Evolutionary conservation across 768 basidiomycete genomes (phyloP).

Genomic region (Leccinellum albellum): DNA sequence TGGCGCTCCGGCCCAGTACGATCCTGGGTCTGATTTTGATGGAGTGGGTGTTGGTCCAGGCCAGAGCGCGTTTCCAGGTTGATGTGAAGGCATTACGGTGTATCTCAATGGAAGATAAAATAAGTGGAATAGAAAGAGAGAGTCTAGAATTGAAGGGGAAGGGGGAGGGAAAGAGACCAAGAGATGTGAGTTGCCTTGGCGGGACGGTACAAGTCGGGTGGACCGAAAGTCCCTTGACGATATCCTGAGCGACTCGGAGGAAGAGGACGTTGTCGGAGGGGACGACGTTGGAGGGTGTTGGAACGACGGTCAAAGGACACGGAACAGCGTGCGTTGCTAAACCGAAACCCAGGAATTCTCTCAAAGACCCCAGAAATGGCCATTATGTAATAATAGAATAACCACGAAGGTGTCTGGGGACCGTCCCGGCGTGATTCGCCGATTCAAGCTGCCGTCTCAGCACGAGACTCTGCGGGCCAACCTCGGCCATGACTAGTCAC

Average conservation of each 20-base stretch:
- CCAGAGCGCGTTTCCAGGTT: constrained; percentile 38
- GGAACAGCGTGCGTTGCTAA: constrained; percentile 29
- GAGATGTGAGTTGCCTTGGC: constrained; percentile 24
- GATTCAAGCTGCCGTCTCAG: not conserved
- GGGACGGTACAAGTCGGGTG: constrained; percentile 24
- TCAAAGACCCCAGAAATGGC: constrained; percentile 29
- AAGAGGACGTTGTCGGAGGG: constrained; percentile 19
- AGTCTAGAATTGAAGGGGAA: constrained; percentile 23
- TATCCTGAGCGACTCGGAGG: constrained; percentile 18
- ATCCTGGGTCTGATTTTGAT: constrained; percentile 29
- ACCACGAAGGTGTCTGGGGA: constrained; percentile 7
- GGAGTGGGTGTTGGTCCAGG: constrained; percentile 40
- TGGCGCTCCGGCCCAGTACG: constrained; percentile 32
- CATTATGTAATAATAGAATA: constrained; percentile 20
- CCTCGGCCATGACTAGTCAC: no score
- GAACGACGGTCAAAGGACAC: constrained; percentile 31
- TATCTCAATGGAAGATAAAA: constrained; percentile 23
- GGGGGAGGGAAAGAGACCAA: constrained; percentile 18
- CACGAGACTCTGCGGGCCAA: no score
- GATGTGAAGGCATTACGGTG: constrained; percentile 35
- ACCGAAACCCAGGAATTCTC: constrained; percentile 32
- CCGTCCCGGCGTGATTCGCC: constrained; percentile 2
- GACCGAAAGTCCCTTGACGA: constrained; percentile 23
- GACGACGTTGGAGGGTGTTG: constrained; percentile 27
- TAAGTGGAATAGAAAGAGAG: constrained; percentile 9